Conservation (phyloP, 495 filamentous ascomycete genomes). For the Aspergillus funiculosus region DNA sequence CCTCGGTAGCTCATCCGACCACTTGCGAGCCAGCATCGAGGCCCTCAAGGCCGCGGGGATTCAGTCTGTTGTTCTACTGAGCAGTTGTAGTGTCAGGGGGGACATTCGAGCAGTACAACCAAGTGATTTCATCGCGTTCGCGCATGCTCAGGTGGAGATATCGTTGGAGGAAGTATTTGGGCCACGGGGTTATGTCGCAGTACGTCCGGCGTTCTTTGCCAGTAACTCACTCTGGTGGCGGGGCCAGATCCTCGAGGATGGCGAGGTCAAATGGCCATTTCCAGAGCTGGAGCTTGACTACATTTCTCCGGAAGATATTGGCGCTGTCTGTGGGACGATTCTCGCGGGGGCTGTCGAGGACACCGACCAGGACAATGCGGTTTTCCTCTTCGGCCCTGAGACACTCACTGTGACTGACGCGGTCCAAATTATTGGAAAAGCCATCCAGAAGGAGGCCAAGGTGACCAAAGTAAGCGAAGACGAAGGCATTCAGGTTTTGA, state of each 20-base stretch:
- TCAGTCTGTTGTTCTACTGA: conserved; percentile 28
- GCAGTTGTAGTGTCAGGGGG: conserved; percentile 20
- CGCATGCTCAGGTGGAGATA: conserved; percentile 30
- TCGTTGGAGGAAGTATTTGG: conserved; percentile 26
- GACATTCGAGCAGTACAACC: conserved; percentile 15
- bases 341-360: conserved; percentile 18
- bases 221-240: conserved; percentile 22
- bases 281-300: conserved; percentile 20
- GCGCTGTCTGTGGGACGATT: conserved; percentile 22
- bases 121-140: conserved; percentile 18
- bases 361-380: conserved; percentile 4
- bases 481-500: conserved; percentile 13
- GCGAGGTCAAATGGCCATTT: conserved; percentile 20
- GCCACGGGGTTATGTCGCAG: conserved; percentile 17
- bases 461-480: conserved; percentile 15
- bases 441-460: conserved; percentile 23
- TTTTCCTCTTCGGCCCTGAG: conserved; percentile 25
- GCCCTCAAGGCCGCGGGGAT: conserved; percentile 27
- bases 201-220: conserved; percentile 24
- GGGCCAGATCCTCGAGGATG: conserved; percentile 12
- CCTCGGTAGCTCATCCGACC: conserved; percentile 17
- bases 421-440: conserved; percentile 14
- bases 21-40: conserved; percentile 21
- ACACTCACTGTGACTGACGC: conserved; percentile 12
- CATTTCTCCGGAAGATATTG: conserved; percentile 30